Evolutionary conservation across 2,329 filamentous ascomycete genomes (phyloP).

Genomic region (Dactylonectria estremocensis): DNA sequence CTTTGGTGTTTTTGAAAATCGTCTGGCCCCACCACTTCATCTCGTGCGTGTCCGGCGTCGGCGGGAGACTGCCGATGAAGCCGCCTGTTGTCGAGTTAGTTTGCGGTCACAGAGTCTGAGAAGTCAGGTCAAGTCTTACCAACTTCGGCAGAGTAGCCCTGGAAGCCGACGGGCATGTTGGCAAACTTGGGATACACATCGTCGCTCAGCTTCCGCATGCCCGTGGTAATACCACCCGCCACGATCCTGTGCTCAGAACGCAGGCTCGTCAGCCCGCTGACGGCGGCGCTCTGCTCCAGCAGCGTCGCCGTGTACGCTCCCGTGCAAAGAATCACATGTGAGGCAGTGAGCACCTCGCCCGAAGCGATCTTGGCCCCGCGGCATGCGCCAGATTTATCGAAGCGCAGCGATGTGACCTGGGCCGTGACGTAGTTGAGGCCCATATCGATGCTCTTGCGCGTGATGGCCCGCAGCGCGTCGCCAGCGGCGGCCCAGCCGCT

Average conservation of each 20-base stretch:
- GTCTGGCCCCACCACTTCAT: constrained; percentile 75
- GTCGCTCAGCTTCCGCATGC: constrained; percentile 68
- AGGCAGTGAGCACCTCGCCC: constrained; percentile 62
- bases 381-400: constrained; percentile 62
- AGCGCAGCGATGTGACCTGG: constrained; percentile 63
- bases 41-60: constrained; percentile 61
- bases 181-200: constrained; percentile 61
- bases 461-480: constrained; percentile 69
- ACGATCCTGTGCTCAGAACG: constrained; percentile 68
- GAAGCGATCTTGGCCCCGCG: constrained; percentile 64
- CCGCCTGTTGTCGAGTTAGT: constrained; percentile 58
- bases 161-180: constrained; percentile 65
- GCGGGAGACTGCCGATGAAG: constrained; percentile 72
- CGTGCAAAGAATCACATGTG: constrained; percentile 68
- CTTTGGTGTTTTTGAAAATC: constrained; percentile 71
- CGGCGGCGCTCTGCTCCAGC: constrained; percentile 66
- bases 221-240: constrained; percentile 73
- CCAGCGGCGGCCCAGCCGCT: constrained; percentile 77
- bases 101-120: constrained; percentile 46
- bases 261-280: constrained; percentile 63
- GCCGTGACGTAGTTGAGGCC: constrained; percentile 73
- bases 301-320: constrained; percentile 72
- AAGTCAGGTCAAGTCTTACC: constrained; percentile 49
- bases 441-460: constrained; percentile 64
- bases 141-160: constrained; percentile 56